Base-by-base conservation (phyloP, 2,329 filamentous ascomycete genomes). In the Coleophoma cylindrospora region DNA sequence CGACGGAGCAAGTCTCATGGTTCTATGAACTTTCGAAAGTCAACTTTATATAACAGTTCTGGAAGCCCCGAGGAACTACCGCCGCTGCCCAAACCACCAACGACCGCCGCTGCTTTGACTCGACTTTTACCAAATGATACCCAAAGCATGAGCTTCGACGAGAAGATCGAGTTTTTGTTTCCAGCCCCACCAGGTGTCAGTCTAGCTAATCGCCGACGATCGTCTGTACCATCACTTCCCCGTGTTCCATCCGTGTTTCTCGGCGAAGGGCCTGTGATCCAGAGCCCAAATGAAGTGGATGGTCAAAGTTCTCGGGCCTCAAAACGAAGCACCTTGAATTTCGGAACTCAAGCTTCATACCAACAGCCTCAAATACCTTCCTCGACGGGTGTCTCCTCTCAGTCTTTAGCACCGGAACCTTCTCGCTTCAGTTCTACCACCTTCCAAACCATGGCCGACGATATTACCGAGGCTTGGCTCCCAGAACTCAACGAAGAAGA, bases 81-180 rank as follows among this genome's bases (percentile, higher is more conserved):
- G 7, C 74, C 77, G 19, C 68, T 80, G 44, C 62, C 73, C 1
- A 21, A 32, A 40, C 75, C 57, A 6, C 58, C 78, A 1, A 70
- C 68, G 45, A 75, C 66, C 50, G 68, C 70, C 15, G 66, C 67
- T 21, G 59, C 65, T 14, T 57, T 68, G 7, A 51, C 63, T 37
- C 64, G 73, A 14, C 68, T 77, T 15, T 67, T 71, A 6, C 73
- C 76, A 3, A 80, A 79, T 51, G 65, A 77, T 52, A 79, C 76
- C 3, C 75, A 73, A 62, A 81, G 76, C 59, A 81, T 81, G 78
- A 79, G 76, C 0, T 74, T 79, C 53, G 69, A 80, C 47, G 79
- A 81, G 57, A 81, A 81, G 61, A 77, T 81, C 66, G 66, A 70
- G 2, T 61, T 79, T 5, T 64, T 82, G 21, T 79, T 78, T 54